Conservation (phyloP, 2,329 filamentous ascomycete species). For the Ophiosphaerella korrae region DNA sequence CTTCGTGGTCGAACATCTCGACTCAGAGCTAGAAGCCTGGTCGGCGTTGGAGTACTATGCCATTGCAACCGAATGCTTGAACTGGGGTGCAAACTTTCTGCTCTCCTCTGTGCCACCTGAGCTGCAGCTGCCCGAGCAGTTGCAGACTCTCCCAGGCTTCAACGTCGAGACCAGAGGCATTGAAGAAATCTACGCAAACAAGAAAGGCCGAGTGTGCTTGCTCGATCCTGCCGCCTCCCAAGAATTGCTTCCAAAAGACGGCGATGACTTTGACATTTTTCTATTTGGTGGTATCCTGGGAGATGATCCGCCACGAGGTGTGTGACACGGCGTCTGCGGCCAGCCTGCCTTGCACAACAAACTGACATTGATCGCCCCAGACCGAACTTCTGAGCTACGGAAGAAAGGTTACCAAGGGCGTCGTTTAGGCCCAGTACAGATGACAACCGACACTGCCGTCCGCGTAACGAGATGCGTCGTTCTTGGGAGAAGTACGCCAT, state of each 20-base stretch:
- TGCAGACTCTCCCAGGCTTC: slow-evolving; percentile 67
- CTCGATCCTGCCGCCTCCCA: slow-evolving; percentile 83
- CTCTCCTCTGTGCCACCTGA: slow-evolving; percentile 77
- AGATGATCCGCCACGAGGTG: slow-evolving; percentile 91
- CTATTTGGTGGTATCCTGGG: slow-evolving; percentile 97
- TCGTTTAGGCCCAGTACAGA: slow-evolving; percentile 87
- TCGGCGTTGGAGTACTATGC: slow-evolving; percentile 89
- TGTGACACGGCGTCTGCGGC: slow-evolving; percentile 29
- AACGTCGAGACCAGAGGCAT: slow-evolving; percentile 77
- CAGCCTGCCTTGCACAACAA: neutral
- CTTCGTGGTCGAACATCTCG: slow-evolving; percentile 95
- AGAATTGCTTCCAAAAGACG: slow-evolving; percentile 84
- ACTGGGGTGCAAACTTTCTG: slow-evolving; percentile 71
- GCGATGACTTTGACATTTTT: slow-evolving; percentile 83
- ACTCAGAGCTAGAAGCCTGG: slow-evolving; percentile 92
- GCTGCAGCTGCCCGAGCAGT: slow-evolving; percentile 64
- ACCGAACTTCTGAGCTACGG: slow-evolving; percentile 92
- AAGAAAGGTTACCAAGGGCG: slow-evolving; percentile 91
- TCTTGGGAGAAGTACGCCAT: slow-evolving; percentile 74
- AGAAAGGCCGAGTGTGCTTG: slow-evolving; percentile 80
- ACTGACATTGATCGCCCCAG: slow-evolving; percentile 51
- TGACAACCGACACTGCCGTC: slow-evolving; percentile 98
- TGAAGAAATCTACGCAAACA: slow-evolving; percentile 76
- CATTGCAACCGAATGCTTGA: slow-evolving; percentile 81
- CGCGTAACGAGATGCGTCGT: slow-evolving; percentile 89